Conservation (phyloP, 164 flowering plant genomes). For the Vitis amurensis region DNA sequence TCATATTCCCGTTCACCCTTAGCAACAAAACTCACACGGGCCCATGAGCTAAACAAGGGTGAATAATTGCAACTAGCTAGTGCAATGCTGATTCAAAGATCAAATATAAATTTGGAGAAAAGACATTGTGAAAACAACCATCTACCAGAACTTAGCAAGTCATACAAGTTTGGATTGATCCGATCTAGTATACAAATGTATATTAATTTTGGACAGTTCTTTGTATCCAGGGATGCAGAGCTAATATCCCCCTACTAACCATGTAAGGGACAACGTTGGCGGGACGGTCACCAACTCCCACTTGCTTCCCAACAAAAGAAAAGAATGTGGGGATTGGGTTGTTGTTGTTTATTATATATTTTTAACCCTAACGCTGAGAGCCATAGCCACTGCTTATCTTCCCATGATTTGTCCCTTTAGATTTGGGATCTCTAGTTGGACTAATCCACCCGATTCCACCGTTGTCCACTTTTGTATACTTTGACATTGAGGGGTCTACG, state of each 20-base stretch:
- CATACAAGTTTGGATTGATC: too few species aligned
- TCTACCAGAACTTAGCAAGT: too few species aligned
- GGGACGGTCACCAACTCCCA: slow-evolving; percentile 69
- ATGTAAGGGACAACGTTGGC: slow-evolving; percentile 22
- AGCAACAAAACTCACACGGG: too few species aligned
- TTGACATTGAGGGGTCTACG: slow-evolving; percentile 30
- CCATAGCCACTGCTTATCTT: slow-evolving; percentile 15
- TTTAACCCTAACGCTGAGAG: neutral
- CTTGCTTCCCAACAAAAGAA: slow-evolving; percentile 51
- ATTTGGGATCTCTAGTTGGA: slow-evolving; percentile 12
- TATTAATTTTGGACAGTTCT: too few species aligned
- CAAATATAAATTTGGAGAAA: too few species aligned
- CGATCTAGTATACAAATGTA: too few species aligned
- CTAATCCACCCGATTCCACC: neutral
- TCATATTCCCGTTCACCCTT: too few species aligned
- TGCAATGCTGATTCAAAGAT: too few species aligned
- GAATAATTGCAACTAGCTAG: too few species aligned
- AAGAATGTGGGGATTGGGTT: slow-evolving; percentile 29
- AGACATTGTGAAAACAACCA: too few species aligned
- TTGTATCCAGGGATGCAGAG: too few species aligned
- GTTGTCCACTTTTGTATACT: slow-evolving; percentile 21
- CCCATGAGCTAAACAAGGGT: too few species aligned
- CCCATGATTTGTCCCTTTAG: slow-evolving; percentile 11
- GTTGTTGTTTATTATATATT: neutral
- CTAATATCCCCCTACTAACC: neutral